Evolutionary conservation across 2,329 filamentous ascomycete species (phyloP).

Genomic region (Plenodomus lindquistii): DNA sequence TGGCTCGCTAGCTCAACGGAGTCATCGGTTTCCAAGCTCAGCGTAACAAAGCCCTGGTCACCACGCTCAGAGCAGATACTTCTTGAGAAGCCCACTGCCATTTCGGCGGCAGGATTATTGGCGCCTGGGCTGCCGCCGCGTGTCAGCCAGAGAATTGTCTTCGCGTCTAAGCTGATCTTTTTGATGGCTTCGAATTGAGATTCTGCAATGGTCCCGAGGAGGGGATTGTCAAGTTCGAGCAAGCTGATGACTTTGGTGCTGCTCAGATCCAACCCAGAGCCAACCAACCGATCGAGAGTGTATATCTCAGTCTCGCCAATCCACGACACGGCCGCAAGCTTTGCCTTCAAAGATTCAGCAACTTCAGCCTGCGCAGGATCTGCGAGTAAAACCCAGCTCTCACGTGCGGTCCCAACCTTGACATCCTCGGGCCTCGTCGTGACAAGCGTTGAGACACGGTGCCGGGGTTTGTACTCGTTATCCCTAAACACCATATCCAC

Average conservation of each 20-base stretch:
- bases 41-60: no score
- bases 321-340: slow-evolving; percentile 3
- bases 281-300: slow-evolving; percentile 4
- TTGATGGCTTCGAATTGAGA: slow-evolving; percentile 9
- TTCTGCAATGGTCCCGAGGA: slow-evolving; percentile 9
- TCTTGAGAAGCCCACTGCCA: no score
- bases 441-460: slow-evolving; percentile 4
- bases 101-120: slow-evolving; percentile 7
- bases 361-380: no score
- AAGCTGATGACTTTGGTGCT: slow-evolving; percentile 6
- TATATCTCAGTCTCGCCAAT: slow-evolving; percentile 4
- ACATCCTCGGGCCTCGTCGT: slow-evolving; percentile 7
- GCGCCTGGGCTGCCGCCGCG: slow-evolving; percentile 6
- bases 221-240: slow-evolving; percentile 9
- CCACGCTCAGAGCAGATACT: no score
- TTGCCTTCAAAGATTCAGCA: slow-evolving; percentile 8
- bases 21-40: slow-evolving; percentile 8
- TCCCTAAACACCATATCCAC: slow-evolving; percentile 9
- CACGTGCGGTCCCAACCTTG: no score
- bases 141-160: slow-evolving; percentile 12
- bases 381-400: no score
- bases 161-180: slow-evolving; percentile 3
- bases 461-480: slow-evolving; percentile 4
- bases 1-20: neutral
- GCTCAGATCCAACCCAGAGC: slow-evolving; percentile 5